Evolutionary conservation across 164 flowering plant genomes (phyloP).

Genomic region (Kingdonia uniflora): DNA sequence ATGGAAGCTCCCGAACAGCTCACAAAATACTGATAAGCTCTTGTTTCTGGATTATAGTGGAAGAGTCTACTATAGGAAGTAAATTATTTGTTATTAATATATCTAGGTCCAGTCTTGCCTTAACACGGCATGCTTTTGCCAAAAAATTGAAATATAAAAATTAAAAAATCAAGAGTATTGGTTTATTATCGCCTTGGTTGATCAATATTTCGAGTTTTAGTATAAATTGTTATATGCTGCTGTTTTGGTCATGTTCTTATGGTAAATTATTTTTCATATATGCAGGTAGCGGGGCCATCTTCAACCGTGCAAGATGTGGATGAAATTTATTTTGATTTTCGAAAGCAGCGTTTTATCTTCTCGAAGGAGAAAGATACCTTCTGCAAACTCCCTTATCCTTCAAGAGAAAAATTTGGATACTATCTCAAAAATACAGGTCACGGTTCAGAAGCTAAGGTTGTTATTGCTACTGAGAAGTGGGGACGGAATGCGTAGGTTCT

Average conservation of each 20-base stretch:
- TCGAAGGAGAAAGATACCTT: conserved; percentile 69
- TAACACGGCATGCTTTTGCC: too few relatives aligned
- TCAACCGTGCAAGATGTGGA: conserved; percentile 41
- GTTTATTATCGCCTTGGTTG: too few relatives aligned
- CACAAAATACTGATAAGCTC: too few relatives aligned
- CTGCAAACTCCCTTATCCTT: conserved; percentile 83
- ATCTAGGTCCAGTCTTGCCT: too few relatives aligned
- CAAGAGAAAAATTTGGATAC: conserved; percentile 75
- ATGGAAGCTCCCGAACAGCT: too few relatives aligned
- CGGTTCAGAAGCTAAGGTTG: conserved; percentile 82
- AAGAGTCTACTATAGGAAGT: too few relatives aligned
- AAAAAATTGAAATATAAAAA: too few relatives aligned
- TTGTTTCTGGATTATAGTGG: too few relatives aligned
- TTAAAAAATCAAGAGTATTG: too few relatives aligned
- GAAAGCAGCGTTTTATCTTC: conserved; percentile 81
- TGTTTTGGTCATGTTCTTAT: not conserved
- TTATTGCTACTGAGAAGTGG: conserved; percentile 81
- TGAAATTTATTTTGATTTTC: conserved; percentile 87
- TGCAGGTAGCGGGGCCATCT: conserved; percentile 39
- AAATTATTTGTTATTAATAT: too few relatives aligned
- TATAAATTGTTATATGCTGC: too few relatives aligned
- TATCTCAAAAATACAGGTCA: conserved; percentile 78
- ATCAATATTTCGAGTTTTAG: too few relatives aligned
- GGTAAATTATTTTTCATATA: not conserved
- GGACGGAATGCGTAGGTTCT: conserved; percentile 82